Percentiles rank a stretch among this genome's conserved stretches.
phyloP scores from a whole-genome alignment of 2,329 filamentous ascomycete genomes.

The Colletotrichum higginsianum region DNA sequence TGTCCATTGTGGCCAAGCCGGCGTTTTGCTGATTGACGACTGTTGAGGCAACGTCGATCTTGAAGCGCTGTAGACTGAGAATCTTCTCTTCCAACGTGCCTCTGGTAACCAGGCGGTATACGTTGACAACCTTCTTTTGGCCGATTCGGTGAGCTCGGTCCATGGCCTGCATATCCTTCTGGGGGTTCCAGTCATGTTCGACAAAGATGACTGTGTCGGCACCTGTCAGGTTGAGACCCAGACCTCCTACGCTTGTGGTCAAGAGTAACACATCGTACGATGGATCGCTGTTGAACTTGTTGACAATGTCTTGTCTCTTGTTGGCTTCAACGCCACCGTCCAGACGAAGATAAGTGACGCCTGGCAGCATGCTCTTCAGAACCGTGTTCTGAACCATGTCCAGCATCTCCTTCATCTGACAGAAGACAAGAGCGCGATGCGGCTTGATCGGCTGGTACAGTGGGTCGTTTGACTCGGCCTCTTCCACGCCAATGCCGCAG shows the following conservation, averaged over 20 bases:
- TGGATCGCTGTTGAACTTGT: slow-evolving; percentile 98
- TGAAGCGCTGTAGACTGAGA: slow-evolving; percentile 96
- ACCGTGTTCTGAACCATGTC: slow-evolving; percentile 98
- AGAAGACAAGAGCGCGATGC: slow-evolving; percentile 96
- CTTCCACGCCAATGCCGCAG: slow-evolving; percentile 91
- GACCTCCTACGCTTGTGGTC: slow-evolving; percentile 94
- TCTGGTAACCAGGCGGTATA: slow-evolving; percentile 95
- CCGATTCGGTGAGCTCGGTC: slow-evolving; percentile 98
- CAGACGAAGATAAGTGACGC: slow-evolving; percentile 92
- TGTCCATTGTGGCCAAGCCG: slow-evolving; percentile 95
- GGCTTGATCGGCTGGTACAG: slow-evolving; percentile 90
- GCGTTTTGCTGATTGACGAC: slow-evolving; percentile 99
- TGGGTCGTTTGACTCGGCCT: slow-evolving; percentile 71
- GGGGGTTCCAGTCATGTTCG: slow-evolving; percentile 99
- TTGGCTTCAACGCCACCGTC: slow-evolving; percentile 94
- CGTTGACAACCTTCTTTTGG: slow-evolving; percentile 99
- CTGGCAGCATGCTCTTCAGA: slow-evolving; percentile 89
- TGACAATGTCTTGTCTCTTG: slow-evolving; percentile 97
- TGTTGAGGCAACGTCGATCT: slow-evolving; percentile 97
- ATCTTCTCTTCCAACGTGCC: slow-evolving; percentile 99
- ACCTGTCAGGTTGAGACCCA: slow-evolving; percentile 95
- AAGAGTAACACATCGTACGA: slow-evolving; percentile 95
- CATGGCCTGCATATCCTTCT: slow-evolving; percentile 99
- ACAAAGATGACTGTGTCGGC: slow-evolving; percentile 99
- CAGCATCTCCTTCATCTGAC: slow-evolving; percentile 99